These are phyloP conservation scores for Stephania cephalantha DNA, from an alignment of 164 flowering plant genomes.

Conservation along the genomic window DNA sequence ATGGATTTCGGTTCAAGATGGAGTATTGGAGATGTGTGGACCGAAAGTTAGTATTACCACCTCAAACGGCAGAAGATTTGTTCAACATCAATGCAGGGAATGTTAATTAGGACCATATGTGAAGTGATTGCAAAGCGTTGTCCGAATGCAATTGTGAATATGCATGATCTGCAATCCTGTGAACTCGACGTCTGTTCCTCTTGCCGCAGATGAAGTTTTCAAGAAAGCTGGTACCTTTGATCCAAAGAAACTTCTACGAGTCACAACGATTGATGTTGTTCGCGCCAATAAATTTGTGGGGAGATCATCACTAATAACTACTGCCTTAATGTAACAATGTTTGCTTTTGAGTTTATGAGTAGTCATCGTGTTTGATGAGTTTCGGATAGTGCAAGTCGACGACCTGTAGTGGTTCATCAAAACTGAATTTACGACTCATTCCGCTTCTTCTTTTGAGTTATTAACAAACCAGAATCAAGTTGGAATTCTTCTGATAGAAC, in stretches of 20 bases:
- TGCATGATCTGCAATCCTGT: slow-evolving; percentile 82
- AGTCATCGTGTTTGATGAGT: too few species aligned
- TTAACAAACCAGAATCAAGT: background rate
- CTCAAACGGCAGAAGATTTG: slow-evolving; percentile 93
- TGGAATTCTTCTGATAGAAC: too few species aligned
- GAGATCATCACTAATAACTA: too few species aligned
- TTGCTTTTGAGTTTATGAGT: too few species aligned
- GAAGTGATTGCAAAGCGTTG: slow-evolving; percentile 91
- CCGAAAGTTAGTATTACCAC: slow-evolving; percentile 41
- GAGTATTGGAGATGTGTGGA: too few species aligned
- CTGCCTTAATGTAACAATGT: too few species aligned
- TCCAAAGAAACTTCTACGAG: slow-evolving; percentile 65
- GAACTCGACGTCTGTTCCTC: slow-evolving; percentile 75
- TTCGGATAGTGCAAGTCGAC: too few species aligned
- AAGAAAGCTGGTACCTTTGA: slow-evolving; percentile 74
- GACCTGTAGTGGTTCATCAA: too few species aligned
- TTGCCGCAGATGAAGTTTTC: slow-evolving; percentile 84
- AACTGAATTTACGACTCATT: background rate
- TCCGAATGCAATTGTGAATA: slow-evolving; percentile 64
- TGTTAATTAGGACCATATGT: slow-evolving; percentile 73
- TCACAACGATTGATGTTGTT: slow-evolving; percentile 79
- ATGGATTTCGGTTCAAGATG: too few species aligned
- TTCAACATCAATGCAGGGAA: slow-evolving; percentile 98
- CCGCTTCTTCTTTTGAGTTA: background rate
- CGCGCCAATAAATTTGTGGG: slow-evolving; percentile 88